These are phyloP conservation scores for Fallopia convolvulus DNA, from an alignment of 148 eudicot species.

Conservation along the genomic window DNA sequence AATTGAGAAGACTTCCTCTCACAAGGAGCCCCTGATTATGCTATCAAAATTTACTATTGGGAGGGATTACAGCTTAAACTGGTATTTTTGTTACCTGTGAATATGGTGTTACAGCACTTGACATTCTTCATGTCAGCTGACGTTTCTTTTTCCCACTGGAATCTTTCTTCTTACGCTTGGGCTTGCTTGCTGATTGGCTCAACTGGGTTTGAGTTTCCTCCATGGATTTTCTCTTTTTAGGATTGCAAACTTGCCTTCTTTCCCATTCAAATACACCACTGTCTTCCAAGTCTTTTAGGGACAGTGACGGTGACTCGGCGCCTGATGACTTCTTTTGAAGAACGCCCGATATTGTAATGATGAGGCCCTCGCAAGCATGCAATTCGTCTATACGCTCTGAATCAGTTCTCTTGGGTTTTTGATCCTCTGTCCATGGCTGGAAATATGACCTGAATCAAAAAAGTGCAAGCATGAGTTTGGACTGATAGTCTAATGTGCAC, in stretches of 20 bases:
- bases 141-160: neutral
- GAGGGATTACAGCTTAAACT: neutral
- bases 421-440: slow-evolving; percentile 58
- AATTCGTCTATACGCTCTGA: slow-evolving; percentile 42
- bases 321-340: slow-evolving; percentile 32
- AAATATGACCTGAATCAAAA: slow-evolving; percentile 52
- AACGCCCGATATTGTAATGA: slow-evolving; percentile 33
- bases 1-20: neutral
- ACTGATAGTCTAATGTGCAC: too few species aligned
- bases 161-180: slow-evolving; percentile 3
- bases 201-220: neutral
- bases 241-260: slow-evolving; percentile 21
- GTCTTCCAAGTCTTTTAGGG: slow-evolving; percentile 38
- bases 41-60: neutral
- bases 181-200: neutral
- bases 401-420: slow-evolving; percentile 19
- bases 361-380: slow-evolving; percentile 60
- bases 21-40: neutral
- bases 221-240: neutral
- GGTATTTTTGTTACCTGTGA: neutral
- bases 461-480: neutral
- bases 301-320: slow-evolving; percentile 14
- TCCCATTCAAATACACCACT: slow-evolving; percentile 56
- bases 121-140: neutral
- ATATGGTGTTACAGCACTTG: neutral